These are phyloP conservation scores for Ogataea ramenticola DNA, from an alignment of 805 yeast genomes.

Conservation along the genomic window DNA sequence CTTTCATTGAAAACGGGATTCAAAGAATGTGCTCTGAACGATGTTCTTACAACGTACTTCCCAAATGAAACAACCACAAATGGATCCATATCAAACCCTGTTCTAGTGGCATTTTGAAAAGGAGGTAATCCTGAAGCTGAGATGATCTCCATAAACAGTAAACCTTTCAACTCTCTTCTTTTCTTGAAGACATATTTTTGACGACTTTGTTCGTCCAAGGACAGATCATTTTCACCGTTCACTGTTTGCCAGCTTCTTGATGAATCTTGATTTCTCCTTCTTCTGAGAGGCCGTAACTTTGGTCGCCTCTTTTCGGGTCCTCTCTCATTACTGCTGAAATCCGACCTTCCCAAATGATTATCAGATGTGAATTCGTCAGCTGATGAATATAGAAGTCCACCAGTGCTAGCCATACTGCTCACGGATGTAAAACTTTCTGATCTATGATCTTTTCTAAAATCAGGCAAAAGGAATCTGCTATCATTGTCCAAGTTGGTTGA, in stretches of 20 bases:
- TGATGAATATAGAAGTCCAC: slow-evolving; percentile 5
- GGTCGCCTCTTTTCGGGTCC: slow-evolving; percentile 17
- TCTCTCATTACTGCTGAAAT: slow-evolving; percentile 5
- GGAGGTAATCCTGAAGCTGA: slow-evolving; percentile 78
- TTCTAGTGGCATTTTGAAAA: slow-evolving; percentile 55
- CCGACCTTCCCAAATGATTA: neutral
- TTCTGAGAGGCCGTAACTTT: slow-evolving; percentile 21
- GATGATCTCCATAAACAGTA: slow-evolving; percentile 67
- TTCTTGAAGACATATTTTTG: slow-evolving; percentile 28
- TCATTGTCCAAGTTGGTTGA: neutral
- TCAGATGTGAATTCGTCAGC: slow-evolving; percentile 9
- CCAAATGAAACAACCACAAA: slow-evolving; percentile 91
- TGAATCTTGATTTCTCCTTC: slow-evolving; percentile 17
- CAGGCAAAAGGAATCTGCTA: neutral
- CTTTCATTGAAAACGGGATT: slow-evolving; percentile 80
- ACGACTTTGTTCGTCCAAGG: neutral
- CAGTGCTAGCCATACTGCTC: slow-evolving; percentile 2
- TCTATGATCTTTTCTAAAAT: neutral
- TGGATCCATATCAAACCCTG: slow-evolving; percentile 91
- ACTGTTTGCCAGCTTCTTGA: slow-evolving; percentile 1
- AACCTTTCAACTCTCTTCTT: slow-evolving; percentile 48
- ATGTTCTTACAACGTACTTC: slow-evolving; percentile 68
- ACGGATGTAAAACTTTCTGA: slow-evolving; percentile 4
- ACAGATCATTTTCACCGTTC: neutral
- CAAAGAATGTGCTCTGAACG: slow-evolving; percentile 74